Evolutionary conservation across 2,329 filamentous ascomycete species (phyloP).

Genomic region (Colletotrichum simmondsii): DNA sequence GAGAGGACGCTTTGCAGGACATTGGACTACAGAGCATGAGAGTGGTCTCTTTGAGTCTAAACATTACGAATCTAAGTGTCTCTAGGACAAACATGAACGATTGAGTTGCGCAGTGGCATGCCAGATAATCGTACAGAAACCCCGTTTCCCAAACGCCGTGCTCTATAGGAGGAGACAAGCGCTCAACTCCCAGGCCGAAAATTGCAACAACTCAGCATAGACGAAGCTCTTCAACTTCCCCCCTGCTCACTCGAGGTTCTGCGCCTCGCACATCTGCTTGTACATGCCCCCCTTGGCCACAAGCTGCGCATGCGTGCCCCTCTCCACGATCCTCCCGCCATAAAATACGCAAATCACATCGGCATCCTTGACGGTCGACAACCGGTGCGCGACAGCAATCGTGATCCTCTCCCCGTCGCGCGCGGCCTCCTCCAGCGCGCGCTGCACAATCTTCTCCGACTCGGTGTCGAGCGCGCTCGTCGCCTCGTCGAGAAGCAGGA

Average conservation of each 20-base stretch:
- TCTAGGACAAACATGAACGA: not conserved
- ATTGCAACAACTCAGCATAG: not conserved
- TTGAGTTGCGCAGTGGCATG: not conserved
- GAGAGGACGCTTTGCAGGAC: not conserved
- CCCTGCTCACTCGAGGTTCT: constrained; percentile 48
- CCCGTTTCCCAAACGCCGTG: not conserved
- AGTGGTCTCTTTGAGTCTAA: not conserved
- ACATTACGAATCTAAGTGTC: constrained; percentile 1
- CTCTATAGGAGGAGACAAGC: not conserved
- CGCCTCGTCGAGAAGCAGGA: constrained; percentile 80
- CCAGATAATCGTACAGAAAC: not conserved
- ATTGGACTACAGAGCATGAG: not conserved
- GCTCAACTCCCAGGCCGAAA: not conserved
- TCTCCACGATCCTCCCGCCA: constrained; percentile 65
- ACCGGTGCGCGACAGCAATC: constrained; percentile 73
- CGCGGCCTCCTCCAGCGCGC: constrained; percentile 59
- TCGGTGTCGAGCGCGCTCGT: constrained; percentile 73
- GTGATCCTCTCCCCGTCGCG: constrained; percentile 57
- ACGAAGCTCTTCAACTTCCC: not conserved
- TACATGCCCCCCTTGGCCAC: constrained; percentile 60
- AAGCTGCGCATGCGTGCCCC: constrained; percentile 70
- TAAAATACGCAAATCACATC: constrained; percentile 72
- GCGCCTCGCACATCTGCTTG: constrained; percentile 62
- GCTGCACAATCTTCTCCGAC: constrained; percentile 73
- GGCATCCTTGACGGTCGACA: constrained; percentile 66